phyloP scores from a whole-genome alignment of 2,329 filamentous ascomycete genomes.

The Ophiocordyceps sinensis region DNA sequence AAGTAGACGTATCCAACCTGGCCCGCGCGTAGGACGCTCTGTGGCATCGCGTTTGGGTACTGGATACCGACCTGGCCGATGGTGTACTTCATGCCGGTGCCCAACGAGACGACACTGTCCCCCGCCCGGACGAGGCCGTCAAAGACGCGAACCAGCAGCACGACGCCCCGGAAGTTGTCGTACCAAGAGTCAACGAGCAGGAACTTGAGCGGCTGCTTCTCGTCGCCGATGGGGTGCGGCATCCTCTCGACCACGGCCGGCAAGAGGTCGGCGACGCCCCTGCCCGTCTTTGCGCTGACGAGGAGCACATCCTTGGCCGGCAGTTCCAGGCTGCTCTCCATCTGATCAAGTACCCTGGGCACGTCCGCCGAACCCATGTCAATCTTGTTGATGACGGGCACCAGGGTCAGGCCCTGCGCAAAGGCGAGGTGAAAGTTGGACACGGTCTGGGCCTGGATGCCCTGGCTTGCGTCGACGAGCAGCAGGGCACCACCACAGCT shows the following conservation, averaged over 20 bases:
- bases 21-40: conserved; percentile 67
- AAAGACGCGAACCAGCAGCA: conserved; percentile 81
- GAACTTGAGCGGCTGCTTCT: conserved; percentile 59
- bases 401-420: conserved; percentile 69
- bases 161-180: conserved; percentile 86
- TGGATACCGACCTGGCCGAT: conserved; percentile 96
- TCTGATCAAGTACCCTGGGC: conserved; percentile 72
- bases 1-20: conserved; percentile 96
- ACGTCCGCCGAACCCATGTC: conserved; percentile 83
- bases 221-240: conserved; percentile 64
- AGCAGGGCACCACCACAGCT: conserved; percentile 87
- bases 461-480: conserved; percentile 90
- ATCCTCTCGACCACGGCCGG: conserved; percentile 77
- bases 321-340: conserved; percentile 76
- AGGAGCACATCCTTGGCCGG: conserved; percentile 54
- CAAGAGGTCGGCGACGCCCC: conserved; percentile 72
- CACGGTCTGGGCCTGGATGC: conserved; percentile 93
- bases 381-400: conserved; percentile 94
- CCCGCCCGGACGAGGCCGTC: conserved; percentile 74
- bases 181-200: conserved; percentile 97
- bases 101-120: conserved; percentile 76
- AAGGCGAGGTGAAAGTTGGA: conserved; percentile 98
- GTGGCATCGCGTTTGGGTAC: conserved; percentile 75
- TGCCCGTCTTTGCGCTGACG: conserved; percentile 86
- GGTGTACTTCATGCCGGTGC: conserved; percentile 76